phyloP scores from a whole-genome alignment of 2,329 filamentous ascomycete species.

The Fusarium irregulare region DNA sequence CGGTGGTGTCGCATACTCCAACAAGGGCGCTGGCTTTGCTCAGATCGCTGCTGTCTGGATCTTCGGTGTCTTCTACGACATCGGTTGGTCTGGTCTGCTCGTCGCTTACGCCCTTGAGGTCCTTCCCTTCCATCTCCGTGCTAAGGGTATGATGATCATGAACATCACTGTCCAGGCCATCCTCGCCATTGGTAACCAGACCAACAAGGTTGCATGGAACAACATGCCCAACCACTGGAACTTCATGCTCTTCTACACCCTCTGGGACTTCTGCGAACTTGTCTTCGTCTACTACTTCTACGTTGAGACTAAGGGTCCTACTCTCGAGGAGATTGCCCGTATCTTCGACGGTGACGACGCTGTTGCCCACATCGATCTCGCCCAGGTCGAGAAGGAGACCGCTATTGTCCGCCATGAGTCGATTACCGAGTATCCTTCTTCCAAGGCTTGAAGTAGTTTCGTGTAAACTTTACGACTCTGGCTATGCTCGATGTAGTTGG shows the following conservation, averaged over 20 bases:
- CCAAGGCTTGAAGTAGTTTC: conserved; percentile 29
- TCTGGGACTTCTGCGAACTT: conserved; percentile 71
- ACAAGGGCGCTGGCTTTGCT: conserved; percentile 60
- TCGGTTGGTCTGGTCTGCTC: conserved; percentile 68
- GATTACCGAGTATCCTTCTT: conserved; percentile 17
- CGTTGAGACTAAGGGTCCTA: conserved; percentile 76
- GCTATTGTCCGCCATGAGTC: conserved; percentile 45
- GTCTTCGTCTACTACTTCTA: conserved; percentile 74
- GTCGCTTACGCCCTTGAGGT: conserved; percentile 69
- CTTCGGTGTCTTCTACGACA: conserved; percentile 69
- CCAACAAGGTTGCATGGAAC: conserved; percentile 72
- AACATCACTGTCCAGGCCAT: conserved; percentile 72
- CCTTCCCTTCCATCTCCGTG: conserved; percentile 67
- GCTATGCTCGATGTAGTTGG: not conserved
- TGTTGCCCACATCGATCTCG: conserved; percentile 65
- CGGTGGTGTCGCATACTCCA: conserved; percentile 49
- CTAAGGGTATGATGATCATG: conserved; percentile 72
- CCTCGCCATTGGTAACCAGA: conserved; percentile 71
- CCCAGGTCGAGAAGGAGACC: conserved; percentile 66
- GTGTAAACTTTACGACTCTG: not conserved
- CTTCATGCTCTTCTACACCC: conserved; percentile 73
- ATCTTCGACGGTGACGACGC: conserved; percentile 76
- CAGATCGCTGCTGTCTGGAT: conserved; percentile 70
- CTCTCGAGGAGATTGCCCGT: conserved; percentile 69
- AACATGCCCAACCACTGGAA: conserved; percentile 70